phyloP scores from a whole-genome alignment of 2,329 filamentous ascomycete genomes.

The Catunica adiposa region DNA sequence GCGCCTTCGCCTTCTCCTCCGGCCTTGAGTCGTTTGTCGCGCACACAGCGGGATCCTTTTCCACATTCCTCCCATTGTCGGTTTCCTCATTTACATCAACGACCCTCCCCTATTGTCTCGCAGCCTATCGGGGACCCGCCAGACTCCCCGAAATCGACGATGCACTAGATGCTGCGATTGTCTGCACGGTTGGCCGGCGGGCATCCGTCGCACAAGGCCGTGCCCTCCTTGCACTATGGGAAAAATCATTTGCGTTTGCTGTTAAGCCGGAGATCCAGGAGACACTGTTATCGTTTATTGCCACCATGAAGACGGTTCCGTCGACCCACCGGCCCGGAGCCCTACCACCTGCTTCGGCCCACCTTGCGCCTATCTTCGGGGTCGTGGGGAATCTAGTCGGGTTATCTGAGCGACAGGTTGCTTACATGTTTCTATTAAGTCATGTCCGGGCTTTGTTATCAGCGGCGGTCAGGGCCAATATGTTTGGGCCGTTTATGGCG shows the following conservation, averaged over 20 bases:
- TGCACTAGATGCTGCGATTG: slow-evolving; percentile 55
- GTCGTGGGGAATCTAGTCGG: slow-evolving; percentile 46
- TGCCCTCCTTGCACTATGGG: slow-evolving; percentile 60
- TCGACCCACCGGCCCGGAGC: slow-evolving; percentile 41
- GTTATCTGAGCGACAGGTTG: slow-evolving; percentile 43
- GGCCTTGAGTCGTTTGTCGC: slow-evolving; percentile 70
- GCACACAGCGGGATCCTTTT: slow-evolving; percentile 41
- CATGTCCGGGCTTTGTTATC: slow-evolving; percentile 63
- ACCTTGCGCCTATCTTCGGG: slow-evolving; percentile 57
- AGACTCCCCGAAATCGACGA: slow-evolving; percentile 49
- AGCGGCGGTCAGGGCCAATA: slow-evolving; percentile 58
- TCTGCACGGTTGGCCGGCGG: slow-evolving; percentile 63
- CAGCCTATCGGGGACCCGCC: slow-evolving; percentile 41
- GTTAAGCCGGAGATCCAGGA: slow-evolving; percentile 11
- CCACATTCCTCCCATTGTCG: slow-evolving; percentile 52
- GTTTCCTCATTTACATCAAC: slow-evolving; percentile 55
- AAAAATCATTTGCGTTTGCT: slow-evolving; percentile 42
- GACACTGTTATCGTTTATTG: slow-evolving; percentile 40
- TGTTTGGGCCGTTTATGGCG: slow-evolving; percentile 67
- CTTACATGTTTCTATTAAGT: slow-evolving; percentile 59
- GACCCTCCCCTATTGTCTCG: slow-evolving; percentile 57
- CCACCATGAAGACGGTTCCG: slow-evolving; percentile 52
- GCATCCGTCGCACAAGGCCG: slow-evolving; percentile 62
- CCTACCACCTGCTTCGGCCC: slow-evolving; percentile 42
- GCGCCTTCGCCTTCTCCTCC: slow-evolving; percentile 75